phyloP scores from a whole-genome alignment of 345 rosid species.

The Eutrema yunnanense region DNA sequence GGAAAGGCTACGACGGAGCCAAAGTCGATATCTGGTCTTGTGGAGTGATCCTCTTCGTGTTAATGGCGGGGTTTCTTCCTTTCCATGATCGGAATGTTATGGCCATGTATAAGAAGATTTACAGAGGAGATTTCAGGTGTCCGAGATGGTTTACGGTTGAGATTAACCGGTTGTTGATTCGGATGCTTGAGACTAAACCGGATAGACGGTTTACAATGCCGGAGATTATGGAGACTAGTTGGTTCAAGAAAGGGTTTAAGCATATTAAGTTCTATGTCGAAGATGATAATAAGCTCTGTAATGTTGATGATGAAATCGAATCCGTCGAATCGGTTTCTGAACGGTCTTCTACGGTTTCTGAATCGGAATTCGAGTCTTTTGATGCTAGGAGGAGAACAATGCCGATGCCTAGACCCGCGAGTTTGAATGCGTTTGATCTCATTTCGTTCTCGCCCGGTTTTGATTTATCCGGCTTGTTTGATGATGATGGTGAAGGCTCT shows the following conservation, averaged over 20 bases:
- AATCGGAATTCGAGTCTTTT: constrained; percentile 41
- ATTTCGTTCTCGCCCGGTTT: constrained; percentile 69
- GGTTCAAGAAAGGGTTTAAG: constrained; percentile 74
- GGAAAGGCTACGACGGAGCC: constrained; percentile 77
- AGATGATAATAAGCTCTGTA: constrained; percentile 40
- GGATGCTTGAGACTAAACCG: constrained; percentile 75
- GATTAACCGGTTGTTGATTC: constrained; percentile 43
- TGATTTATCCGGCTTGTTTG: constrained; percentile 61
- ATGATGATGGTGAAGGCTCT: constrained; percentile 56
- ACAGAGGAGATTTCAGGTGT: constrained; percentile 60
- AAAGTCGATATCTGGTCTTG: constrained; percentile 92
- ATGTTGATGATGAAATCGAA: constrained; percentile 33
- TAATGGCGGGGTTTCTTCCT: constrained; percentile 72
- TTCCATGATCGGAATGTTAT: constrained; percentile 76
- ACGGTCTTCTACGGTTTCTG: constrained; percentile 44
- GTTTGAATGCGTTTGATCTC: constrained; percentile 67
- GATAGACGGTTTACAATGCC: constrained; percentile 61
- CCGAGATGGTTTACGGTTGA: constrained; percentile 74
- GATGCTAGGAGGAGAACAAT: constrained; percentile 25
- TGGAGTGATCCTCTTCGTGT: constrained; percentile 74
- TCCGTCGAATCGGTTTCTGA: constrained; percentile 35
- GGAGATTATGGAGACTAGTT: constrained; percentile 58
- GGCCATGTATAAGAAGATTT: constrained; percentile 73
- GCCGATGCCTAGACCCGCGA: constrained; percentile 50
- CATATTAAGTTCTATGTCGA: constrained; percentile 57